Base-by-base conservation (phyloP, 2,329 filamentous ascomycete genomes). In the Didymella pinodella region DNA sequence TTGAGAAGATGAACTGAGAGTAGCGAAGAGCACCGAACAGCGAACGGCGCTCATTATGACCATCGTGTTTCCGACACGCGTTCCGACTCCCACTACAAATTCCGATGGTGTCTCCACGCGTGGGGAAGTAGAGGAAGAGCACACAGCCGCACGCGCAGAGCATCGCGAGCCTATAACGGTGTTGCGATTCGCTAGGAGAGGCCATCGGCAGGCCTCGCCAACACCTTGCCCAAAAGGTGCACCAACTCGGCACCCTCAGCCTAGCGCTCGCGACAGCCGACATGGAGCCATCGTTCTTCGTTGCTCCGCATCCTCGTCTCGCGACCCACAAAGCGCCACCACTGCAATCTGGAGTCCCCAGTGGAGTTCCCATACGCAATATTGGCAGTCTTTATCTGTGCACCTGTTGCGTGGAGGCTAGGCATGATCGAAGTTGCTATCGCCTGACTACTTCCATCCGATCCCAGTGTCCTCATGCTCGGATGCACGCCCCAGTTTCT, bases 11-110 rank as follows among this genome's bases (percentile, higher is more conserved):
- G 40, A 36, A 26, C 34, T 18, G 22, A 49, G 26, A 38, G 22
- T n/a, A 20, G 46, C 22, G 12, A 44, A 45, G 43, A 25, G 11
- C 38, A 28, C 22, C 29, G 28, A 56, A 60, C 57, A 54, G 63
- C 62, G 63, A 57, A 43, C 16, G 44, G 46, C 40, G 32, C 56
- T 31, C 60, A 63, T 65, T 69, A 65, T 68, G 63, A 62, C 56
- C 43, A 31, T 43, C 41, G 43, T 44, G 34, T 48, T 60, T 61
- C 43, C 58, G 52, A 55, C 46, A 65, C 52, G 61, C 57, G 62
- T 69, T 67, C 68, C 66, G 61, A 64, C 53, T 60, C 54, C 50
- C 54, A 50, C 52, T 49, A 48, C 38, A 28, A 38, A 60, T 67
- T 67, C 64, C 66, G 64, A 68, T 55, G 16, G 50, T 28, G 48